Evolutionary conservation across 169 alveolate species (phyloP).

Genomic region (Eimeria tenella): DNA sequence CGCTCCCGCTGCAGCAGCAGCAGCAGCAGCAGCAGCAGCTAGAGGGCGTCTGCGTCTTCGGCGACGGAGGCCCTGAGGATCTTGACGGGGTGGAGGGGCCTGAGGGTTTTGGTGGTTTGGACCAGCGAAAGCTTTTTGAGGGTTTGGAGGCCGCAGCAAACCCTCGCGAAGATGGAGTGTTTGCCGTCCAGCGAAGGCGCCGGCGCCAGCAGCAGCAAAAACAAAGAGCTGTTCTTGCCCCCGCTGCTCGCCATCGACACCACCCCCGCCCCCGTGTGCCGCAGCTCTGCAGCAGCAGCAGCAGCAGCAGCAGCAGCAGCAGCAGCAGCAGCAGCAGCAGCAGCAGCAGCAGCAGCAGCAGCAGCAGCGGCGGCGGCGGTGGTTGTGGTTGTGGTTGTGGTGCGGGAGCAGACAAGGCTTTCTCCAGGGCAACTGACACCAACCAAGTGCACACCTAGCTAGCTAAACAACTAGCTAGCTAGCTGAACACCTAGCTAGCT

Average conservation of each 20-base stretch:
- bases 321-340: too few species aligned
- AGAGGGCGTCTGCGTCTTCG: background rate
- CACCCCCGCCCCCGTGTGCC: conserved; percentile 87
- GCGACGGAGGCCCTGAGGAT: conserved; percentile 78
- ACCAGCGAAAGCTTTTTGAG: conserved; percentile 89
- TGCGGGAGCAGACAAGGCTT: too few species aligned
- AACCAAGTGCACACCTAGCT: too few species aligned
- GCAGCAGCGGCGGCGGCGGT: too few species aligned
- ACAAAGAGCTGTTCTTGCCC: conserved; percentile 87
- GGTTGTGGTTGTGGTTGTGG: too few species aligned
- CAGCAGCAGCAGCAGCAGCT: too few species aligned
- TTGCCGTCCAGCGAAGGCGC: conserved; percentile 88
- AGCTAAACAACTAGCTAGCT: too few species aligned
- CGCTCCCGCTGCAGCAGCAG: too few species aligned
- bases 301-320: too few species aligned
- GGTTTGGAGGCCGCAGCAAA: conserved; percentile 88
- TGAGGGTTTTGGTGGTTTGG: conserved; percentile 77
- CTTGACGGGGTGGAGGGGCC: conserved; percentile 75
- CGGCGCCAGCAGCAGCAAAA: conserved; percentile 86
- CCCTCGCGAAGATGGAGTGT: conserved; percentile 88
- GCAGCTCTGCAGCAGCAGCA: conserved; percentile 47
- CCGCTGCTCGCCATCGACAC: conserved; percentile 95
- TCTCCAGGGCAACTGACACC: too few species aligned
- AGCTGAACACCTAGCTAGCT: too few species aligned
- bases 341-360: too few species aligned